Evolutionary conservation across 495 filamentous ascomycete genomes (phyloP), one percentile per base, ranked within the genome.

Genomic region (Hyaloscypha hepaticicola): DNA sequence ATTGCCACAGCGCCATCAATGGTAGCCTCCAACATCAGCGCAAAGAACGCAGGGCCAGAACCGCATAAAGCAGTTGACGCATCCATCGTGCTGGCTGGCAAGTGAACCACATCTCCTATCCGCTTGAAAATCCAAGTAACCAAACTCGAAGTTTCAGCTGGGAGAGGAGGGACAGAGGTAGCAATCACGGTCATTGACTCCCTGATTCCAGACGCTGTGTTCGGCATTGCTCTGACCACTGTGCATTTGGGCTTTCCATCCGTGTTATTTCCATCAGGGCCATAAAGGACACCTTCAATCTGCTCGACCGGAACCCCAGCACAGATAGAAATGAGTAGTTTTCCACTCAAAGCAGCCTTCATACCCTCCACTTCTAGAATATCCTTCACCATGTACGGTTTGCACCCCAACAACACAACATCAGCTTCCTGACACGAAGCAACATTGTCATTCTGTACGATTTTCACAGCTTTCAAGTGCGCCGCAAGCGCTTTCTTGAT

Each of bases 111-210:
- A 38, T 89, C 66, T 21, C 69, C 69, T 52, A 72, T 69, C 61
- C 82, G 77, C 65, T 79, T 82, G 77, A 94, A 93, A 58, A 93
- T 89, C 89, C 90, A 94, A 0, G 82, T 86, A 6, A 92, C 79
- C 0, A 95, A 75, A n/a, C 67, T 75, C 5, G 74, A 71, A 16
- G 81, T 79, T 25, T 80, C 73, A 1, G 77, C 69, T 1, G 86
- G 78, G 5, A 86, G 69, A 16, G 88, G 82, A 1, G 88, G 86
- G 4, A 72, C 78, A 4, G 86, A 81, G 3, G 80, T 87, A 16
- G 75, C 77, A 61, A 96, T 88, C 9, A 94, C 90, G 3, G 90
- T 93, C 90, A 93, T 95, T 62, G 82, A 85, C 72, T 93, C 88
- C 14, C 89, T 77, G 25, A 95, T 87, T 50, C 88, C 79, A 27